These are phyloP conservation scores for Rhodosporidiobolus odoratus DNA, from an alignment of 768 basidiomycete genomes.

Conservation along the genomic window DNA sequence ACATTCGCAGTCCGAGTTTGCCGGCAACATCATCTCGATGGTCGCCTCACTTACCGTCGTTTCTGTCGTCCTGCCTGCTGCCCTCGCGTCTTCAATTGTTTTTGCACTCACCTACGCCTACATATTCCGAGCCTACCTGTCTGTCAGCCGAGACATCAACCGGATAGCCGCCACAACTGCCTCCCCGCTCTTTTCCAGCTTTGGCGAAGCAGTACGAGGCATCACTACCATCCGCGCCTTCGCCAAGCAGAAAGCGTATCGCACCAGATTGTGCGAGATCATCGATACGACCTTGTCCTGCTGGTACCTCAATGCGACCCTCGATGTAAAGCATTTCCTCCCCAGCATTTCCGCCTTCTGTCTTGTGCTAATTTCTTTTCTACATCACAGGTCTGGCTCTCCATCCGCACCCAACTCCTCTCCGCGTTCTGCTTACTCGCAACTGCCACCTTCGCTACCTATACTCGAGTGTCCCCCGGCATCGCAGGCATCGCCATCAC, in stretches of 20 bases:
- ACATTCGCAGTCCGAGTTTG: constrained; percentile 13
- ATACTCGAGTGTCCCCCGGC: constrained; percentile 57
- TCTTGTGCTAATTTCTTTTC: constrained; percentile 43
- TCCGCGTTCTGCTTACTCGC: constrained; percentile 26
- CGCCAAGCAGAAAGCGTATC: constrained; percentile 57
- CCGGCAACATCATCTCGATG: constrained; percentile 41
- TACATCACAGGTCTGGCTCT: constrained; percentile 30
- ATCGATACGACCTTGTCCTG: constrained; percentile 65
- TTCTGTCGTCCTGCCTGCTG: constrained; percentile 59
- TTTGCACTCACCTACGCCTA: constrained; percentile 66
- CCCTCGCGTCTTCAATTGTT: constrained; percentile 60
- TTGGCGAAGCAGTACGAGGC: constrained; percentile 46
- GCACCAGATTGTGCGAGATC: constrained; percentile 63
- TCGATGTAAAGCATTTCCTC: constrained; percentile 53
- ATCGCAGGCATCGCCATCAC: constrained; percentile 63
- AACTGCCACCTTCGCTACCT: constrained; percentile 56
- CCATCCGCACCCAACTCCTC: constrained; percentile 31
- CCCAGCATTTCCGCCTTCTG: constrained; percentile 62
- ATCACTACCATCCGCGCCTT: constrained; percentile 49
- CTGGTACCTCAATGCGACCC: constrained; percentile 59
- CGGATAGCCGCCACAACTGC: constrained; percentile 46
- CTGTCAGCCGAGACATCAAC: constrained; percentile 61
- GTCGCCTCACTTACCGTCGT: constrained; percentile 61
- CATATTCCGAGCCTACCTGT: constrained; percentile 60
- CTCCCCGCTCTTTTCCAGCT: constrained; percentile 47